Base-by-base conservation (phyloP, 2,329 filamentous ascomycete species). In the Fusarium brevicatenulatum region DNA sequence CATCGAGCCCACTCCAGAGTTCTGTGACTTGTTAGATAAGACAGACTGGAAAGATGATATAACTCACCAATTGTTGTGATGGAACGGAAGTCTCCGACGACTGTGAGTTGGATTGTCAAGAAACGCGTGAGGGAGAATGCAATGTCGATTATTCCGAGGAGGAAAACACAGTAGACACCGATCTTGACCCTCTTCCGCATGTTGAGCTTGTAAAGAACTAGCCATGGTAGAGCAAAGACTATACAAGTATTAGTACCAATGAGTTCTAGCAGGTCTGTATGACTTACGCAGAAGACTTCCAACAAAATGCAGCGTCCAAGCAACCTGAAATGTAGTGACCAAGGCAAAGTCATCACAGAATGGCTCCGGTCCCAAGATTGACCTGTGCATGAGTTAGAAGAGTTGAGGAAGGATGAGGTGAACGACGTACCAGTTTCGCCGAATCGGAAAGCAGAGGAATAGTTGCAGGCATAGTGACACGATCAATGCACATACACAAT, bases 61-160 rank as follows among this genome's bases (percentile, higher is more conserved):
- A 6, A 52, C 64, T 58, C 46, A 71, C 75, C 64, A 5, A 74
- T 46, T 6, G 67, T 63, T 39, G 73, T 77, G 10, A 77, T 72
- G 2, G 74, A 64, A 10, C 63, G 36, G 12, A 72, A 68, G 5
- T 64, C 46, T 2, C 70, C 60, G 4, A 44, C 21, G 1, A 49
- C 42, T 21, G 60, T 55, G 10, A 70, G 54, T 16, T 66, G 58
- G 5, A 77, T 56, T 8, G 61, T 66, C 6, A 77, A 28, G n/a
- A 72, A 76, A 6, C 74, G 72, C 5, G 75, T 59, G 7, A 76
- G 19, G 2, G 72, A 70, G 21, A 76, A 73, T 5, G 73, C 58
- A 12, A 76, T 73, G 6, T 76, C 73, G 18, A 76, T 49, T 1
- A 75, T 21, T 0, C 74, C 74, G 1, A 76, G 59, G 2, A 75